Conservation (phyloP, 1,284 basidiomycete genomes). For the Heterobasidion annosum region DNA sequence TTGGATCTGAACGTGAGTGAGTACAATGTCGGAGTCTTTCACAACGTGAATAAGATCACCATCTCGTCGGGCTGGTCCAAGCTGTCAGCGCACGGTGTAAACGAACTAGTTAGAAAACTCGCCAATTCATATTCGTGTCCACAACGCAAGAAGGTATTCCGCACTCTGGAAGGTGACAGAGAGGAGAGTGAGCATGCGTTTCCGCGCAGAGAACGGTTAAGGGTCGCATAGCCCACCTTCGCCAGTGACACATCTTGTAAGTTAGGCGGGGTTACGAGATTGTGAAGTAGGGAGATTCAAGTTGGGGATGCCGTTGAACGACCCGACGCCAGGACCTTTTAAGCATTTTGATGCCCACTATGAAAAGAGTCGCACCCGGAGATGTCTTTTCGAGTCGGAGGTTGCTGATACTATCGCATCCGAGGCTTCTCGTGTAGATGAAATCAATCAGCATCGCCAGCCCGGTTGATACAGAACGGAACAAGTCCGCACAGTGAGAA, state of each 20-base stretch:
- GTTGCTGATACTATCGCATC: constrained; percentile 5
- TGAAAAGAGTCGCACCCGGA: background rate
- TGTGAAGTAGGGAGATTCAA: constrained; percentile 1
- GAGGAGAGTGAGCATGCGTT: constrained; percentile 4
- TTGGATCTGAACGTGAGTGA: constrained; percentile 29
- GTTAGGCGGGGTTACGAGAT: background rate
- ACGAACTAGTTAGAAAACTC: constrained; percentile 15
- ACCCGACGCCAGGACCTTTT: background rate
- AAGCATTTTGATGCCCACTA: background rate
- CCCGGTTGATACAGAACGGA: background rate
- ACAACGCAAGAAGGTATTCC: constrained; percentile 47
- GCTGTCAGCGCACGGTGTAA: constrained; percentile 7
- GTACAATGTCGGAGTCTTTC: background rate
- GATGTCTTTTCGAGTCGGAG: background rate
- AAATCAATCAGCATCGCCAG: constrained; percentile 2
- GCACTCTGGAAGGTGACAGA: constrained; percentile 30
- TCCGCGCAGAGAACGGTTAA: constrained; percentile 5
- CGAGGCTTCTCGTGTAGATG: constrained; percentile 1
- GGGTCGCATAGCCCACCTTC: constrained; percentile 33
- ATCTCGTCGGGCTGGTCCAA: constrained; percentile 33
- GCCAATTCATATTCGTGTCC: constrained; percentile 50
- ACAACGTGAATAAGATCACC: background rate
- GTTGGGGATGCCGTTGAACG: constrained; percentile 8
- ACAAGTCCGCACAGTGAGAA: background rate
- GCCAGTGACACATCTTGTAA: constrained; percentile 45